These are phyloP conservation scores for Arctostaphylos glauca DNA, from an alignment of 148 eudicot species.

Conservation along the genomic window DNA sequence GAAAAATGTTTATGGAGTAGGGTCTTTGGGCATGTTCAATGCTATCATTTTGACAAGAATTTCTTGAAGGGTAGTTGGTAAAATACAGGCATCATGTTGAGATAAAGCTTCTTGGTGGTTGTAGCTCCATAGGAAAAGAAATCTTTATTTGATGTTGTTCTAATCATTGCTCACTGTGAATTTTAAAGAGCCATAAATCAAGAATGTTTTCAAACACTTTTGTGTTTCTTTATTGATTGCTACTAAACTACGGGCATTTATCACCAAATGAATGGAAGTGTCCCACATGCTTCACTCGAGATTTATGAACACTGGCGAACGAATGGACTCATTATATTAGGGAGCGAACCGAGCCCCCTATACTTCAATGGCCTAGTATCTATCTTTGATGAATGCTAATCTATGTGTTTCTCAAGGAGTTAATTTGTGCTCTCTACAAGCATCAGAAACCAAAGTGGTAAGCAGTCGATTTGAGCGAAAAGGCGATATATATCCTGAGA, in stretches of 20 bases:
- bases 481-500: not conserved
- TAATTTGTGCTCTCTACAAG: constrained; percentile 10
- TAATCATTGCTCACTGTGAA: constrained; percentile 3
- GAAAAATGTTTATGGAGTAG: too few species aligned
- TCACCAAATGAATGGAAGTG: too few species aligned
- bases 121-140: not conserved
- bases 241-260: too few species aligned
- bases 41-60: not conserved
- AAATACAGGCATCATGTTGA: not conserved
- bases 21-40: not conserved
- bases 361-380: not conserved
- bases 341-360: too few species aligned
- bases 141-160: constrained; percentile 1
- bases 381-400: not conserved
- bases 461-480: not conserved
- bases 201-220: not conserved
- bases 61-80: not conserved
- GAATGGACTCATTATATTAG: too few species aligned
- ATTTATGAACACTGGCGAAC: too few species aligned
- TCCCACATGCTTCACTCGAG: too few species aligned
- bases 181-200: constrained; percentile 9
- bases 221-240: not conserved
- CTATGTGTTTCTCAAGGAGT: not conserved
- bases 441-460: not conserved
- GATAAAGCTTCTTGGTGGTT: not conserved